phyloP scores from a whole-genome alignment of 768 basidiomycete genomes.

The Serendipita vermifera region DNA sequence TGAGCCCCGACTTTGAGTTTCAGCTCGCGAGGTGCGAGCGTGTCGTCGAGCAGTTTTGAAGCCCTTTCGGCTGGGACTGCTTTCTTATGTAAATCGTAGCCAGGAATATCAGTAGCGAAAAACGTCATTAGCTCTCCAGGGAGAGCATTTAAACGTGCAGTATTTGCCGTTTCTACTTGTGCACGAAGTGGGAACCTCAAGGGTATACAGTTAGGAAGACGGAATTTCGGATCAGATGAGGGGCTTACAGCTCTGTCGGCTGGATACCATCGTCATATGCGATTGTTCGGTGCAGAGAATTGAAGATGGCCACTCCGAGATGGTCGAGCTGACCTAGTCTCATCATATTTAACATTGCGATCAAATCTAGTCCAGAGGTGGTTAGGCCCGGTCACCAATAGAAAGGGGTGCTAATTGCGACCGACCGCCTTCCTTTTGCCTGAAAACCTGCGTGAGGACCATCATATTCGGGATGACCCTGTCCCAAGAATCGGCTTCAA shows the following conservation, averaged over 20 bases:
- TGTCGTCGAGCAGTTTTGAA: constrained; percentile 37
- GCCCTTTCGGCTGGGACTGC: constrained; percentile 28
- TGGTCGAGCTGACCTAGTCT: constrained; percentile 19
- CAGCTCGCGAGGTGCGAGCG: constrained; percentile 42
- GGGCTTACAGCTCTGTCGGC: constrained; percentile 63
- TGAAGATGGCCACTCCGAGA: constrained; percentile 34
- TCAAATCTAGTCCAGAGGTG: constrained; percentile 17
- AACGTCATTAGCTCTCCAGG: constrained; percentile 25
- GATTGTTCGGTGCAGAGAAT: constrained; percentile 41
- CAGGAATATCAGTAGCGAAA: constrained; percentile 33
- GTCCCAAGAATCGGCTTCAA: constrained; percentile 24
- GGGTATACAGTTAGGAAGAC: constrained; percentile 8
- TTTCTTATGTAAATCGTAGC: constrained; percentile 33
- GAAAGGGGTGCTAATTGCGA: background rate
- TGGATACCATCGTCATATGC: constrained; percentile 58
- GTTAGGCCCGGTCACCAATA: background rate
- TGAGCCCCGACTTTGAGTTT: constrained; percentile 66
- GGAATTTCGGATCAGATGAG: background rate
- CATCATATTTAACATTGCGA: constrained; percentile 23
- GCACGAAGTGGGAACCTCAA: constrained; percentile 51
- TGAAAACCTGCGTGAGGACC: constrained; percentile 22
- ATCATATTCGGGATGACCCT: constrained; percentile 19
- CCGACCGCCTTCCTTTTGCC: constrained; percentile 30
- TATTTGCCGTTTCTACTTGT: constrained; percentile 65
- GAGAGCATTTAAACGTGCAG: constrained; percentile 28